Evolutionary conservation across 495 filamentous ascomycete species (phyloP).

Genomic region (Xylaria scruposa): DNA sequence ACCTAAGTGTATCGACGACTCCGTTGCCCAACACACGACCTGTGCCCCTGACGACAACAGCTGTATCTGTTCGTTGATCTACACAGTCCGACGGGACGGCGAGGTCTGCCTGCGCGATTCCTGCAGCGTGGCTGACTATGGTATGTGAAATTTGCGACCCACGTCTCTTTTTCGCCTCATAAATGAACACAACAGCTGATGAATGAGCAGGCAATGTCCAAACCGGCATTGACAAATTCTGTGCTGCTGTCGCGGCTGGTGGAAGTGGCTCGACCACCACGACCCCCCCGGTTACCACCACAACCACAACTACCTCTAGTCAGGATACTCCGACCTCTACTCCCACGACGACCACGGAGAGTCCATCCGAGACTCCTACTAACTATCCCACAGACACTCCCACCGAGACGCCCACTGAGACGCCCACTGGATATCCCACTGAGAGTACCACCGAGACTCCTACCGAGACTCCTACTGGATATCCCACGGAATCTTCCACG

Average conservation of each 20-base stretch:
- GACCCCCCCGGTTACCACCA: constrained; percentile 12
- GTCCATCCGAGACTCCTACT: constrained; percentile 27
- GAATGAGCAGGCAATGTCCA: constrained; percentile 34
- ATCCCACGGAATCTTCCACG: constrained; percentile 17
- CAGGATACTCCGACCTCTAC: constrained; percentile 21
- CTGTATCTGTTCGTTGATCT: constrained; percentile 51
- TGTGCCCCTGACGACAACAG: constrained; percentile 47
- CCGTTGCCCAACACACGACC: constrained; percentile 41
- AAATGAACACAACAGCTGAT: constrained; percentile 11
- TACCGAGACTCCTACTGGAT: constrained; percentile 14
- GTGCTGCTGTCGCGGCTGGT: constrained; percentile 31
- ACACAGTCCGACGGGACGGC: constrained; percentile 42
- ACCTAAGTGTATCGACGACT: constrained; percentile 44
- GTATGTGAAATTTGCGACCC: constrained; percentile 27
- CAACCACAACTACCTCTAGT: constrained; percentile 14
- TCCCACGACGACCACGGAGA: constrained; percentile 22
- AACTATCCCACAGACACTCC: constrained; percentile 25
- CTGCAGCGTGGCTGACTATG: constrained; percentile 38
- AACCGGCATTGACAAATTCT: constrained; percentile 40
- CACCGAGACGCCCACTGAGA: constrained; percentile 17
- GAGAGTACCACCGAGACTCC: constrained; percentile 12
- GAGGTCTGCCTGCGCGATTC: constrained; percentile 39
- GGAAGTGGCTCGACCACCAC: constrained; percentile 4
- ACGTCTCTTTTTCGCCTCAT: too few species aligned
- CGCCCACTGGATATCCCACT: constrained; percentile 17